Base-by-base conservation (phyloP, 2,329 filamentous ascomycete species). In the Pestalotiopsis sp. region DNA sequence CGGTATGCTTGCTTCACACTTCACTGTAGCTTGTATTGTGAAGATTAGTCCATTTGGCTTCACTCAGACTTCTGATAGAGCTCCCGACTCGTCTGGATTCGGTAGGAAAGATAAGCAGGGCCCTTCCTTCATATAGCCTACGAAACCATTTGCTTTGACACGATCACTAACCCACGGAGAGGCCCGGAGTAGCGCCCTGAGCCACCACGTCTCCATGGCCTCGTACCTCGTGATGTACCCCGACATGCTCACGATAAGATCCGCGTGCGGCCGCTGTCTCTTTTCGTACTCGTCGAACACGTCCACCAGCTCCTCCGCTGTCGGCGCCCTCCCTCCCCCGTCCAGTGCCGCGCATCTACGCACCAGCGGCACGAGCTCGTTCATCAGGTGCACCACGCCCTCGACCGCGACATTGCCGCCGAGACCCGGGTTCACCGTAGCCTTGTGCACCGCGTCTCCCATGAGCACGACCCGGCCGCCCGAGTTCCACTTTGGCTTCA, bases 211-310 rank as follows among this genome's bases (percentile, higher is more conserved):
- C 27, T 75, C 71, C 68, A 75, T 69, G 12, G 73, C 72, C 58
- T 76, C 75, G 45, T 72, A 75, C 1, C 73, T 71, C 7, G 73
- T 75, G 25, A 74, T 69, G 5, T 72, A 71, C 20, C 70, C 69
- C 13, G 74, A 75, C 36, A 71, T 36, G 2, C 39, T 69, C 20
- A 74, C 70, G 13, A 72, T 64, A 6, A 62, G 49, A 6, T 71
- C 27, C 7, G 72, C 72, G 12, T 71, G 72, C 11, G 74, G 72
- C 36, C 70, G 69, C 27, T 75, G 74, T 61, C 67, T 68, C 41
- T n/a, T 38, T 58, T 72, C 72, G 59, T 75, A 76, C 20, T 57
- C 57, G 39, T 63, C 57, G 20, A 75, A 72, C 7, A 70, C 67
- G 2, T 59, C 58, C 1, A 25, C 70, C 20, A 76, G 49, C 20